Evolutionary conservation across 2,329 filamentous ascomycete species (phyloP).

Genomic region (Monilinia polystroma): DNA sequence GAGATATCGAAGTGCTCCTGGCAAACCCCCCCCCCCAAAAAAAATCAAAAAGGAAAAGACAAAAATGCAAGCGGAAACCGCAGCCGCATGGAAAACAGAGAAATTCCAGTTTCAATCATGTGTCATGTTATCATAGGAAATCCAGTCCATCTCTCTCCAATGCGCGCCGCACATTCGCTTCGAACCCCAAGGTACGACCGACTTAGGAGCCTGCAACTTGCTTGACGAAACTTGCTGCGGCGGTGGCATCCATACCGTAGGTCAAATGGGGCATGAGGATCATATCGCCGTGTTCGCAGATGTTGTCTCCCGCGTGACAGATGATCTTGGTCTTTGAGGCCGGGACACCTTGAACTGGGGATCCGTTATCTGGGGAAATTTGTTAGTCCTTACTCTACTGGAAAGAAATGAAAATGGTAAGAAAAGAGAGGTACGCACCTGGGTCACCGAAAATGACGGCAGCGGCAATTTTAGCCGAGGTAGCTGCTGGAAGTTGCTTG

Average conservation of each 20-base stretch:
- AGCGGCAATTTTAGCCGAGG: slow-evolving; percentile 29
- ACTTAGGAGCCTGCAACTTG: not conserved
- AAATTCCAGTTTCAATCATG: too few relatives aligned
- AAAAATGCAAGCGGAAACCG: not conserved
- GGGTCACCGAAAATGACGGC: slow-evolving; percentile 37
- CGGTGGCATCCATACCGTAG: slow-evolving; percentile 31
- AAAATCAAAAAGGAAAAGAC: not conserved
- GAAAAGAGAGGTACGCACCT: slow-evolving; percentile 11
- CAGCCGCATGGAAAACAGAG: too few relatives aligned
- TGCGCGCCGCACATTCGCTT: not conserved
- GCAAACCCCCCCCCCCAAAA: not conserved
- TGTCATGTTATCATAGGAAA: not conserved
- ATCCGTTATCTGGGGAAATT: slow-evolving; percentile 30
- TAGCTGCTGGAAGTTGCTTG: slow-evolving; percentile 24
- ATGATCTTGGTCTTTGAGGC: slow-evolving; percentile 31
- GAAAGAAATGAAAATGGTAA: slow-evolving; percentile 7
- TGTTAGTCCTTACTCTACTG: not conserved
- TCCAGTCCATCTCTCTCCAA: not conserved
- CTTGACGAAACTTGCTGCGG: slow-evolving; percentile 33
- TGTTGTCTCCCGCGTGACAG: slow-evolving; percentile 32
- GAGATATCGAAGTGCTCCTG: not conserved
- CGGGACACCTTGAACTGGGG: slow-evolving; percentile 29
- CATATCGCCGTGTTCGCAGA: slow-evolving; percentile 30
- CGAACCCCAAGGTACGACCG: not conserved
- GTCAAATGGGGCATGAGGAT: slow-evolving; percentile 31